Evolutionary conservation across 139 green algal genomes (phyloP).

Genomic region (Micromonas commoda): DNA sequence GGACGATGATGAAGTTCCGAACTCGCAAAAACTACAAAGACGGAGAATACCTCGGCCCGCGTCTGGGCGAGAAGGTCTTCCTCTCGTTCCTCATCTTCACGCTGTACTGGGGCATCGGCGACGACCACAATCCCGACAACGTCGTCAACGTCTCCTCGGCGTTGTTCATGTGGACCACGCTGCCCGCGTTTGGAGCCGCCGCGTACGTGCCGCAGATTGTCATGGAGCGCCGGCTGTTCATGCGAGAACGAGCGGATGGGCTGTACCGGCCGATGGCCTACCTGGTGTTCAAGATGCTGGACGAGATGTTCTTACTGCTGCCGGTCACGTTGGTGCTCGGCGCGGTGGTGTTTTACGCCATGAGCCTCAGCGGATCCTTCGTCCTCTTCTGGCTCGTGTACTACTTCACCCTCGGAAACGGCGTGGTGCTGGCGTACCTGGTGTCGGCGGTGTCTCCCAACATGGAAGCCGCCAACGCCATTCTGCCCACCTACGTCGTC

Average conservation of each 20-base stretch:
- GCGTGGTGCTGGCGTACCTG: constrained; percentile 28
- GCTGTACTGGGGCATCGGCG: constrained; percentile 34
- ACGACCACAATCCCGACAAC: background rate
- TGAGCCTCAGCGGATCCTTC: constrained; percentile 25
- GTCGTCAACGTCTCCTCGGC: constrained; percentile 19
- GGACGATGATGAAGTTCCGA: constrained; percentile 37
- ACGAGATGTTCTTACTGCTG: constrained; percentile 20
- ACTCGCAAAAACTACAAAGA: constrained; percentile 42
- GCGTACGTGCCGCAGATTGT: constrained; percentile 31
- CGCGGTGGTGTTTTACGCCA: constrained; percentile 16
- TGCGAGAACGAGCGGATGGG: constrained; percentile 28
- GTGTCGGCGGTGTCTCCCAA: constrained; percentile 14
- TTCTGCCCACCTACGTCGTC: constrained; percentile 31
- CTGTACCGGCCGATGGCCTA: constrained; percentile 22
- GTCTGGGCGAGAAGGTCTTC: constrained; percentile 43
- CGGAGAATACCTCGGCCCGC: constrained; percentile 45
- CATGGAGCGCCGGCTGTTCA: constrained; percentile 29
- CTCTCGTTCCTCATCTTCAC: constrained; percentile 45
- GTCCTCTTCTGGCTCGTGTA: constrained; percentile 34
- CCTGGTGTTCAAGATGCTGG: constrained; percentile 28
- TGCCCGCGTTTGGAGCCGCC: constrained; percentile 29
- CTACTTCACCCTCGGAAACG: constrained; percentile 23
- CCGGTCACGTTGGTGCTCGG: constrained; percentile 2
- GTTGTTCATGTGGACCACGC: constrained; percentile 28
- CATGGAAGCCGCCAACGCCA: constrained; percentile 31